These are phyloP conservation scores for Aspergillus sp. DNA, from an alignment of 2,329 filamentous ascomycete genomes.

Conservation along the genomic window DNA sequence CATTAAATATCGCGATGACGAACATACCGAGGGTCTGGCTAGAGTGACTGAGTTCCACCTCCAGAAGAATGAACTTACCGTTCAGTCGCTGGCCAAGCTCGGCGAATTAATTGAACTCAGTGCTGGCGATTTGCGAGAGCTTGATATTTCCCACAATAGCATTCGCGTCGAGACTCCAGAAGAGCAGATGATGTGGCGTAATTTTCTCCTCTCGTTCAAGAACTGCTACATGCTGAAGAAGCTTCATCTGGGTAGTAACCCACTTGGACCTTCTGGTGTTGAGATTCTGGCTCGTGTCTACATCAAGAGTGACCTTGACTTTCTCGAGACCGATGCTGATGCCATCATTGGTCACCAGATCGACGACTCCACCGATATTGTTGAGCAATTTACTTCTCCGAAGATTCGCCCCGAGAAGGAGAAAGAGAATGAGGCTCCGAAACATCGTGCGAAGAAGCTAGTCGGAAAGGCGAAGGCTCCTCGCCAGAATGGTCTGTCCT, in stretches of 20 bases:
- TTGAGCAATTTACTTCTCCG: constrained; percentile 8
- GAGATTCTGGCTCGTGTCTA: constrained; percentile 47
- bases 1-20: constrained; percentile 31
- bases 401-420: constrained; percentile 5
- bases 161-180: constrained; percentile 38
- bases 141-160: constrained; percentile 47
- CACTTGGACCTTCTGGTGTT: constrained; percentile 41
- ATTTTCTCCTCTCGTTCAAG: constrained; percentile 44
- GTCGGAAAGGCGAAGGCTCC: constrained; percentile 15
- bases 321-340: constrained; percentile 25
- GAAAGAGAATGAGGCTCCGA: constrained; percentile 16
- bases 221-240: constrained; percentile 43
- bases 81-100: constrained; percentile 39
- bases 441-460: constrained; percentile 13
- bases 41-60: constrained; percentile 47
- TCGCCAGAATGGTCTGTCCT: constrained; percentile 12
- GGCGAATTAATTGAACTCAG: constrained; percentile 41
- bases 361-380: background rate
- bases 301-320: constrained; percentile 34
- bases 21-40: constrained; percentile 29
- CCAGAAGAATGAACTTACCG: constrained; percentile 44
- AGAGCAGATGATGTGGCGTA: constrained; percentile 41
- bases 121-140: constrained; percentile 43
- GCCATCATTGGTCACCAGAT: constrained; percentile 11
- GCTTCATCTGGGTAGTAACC: constrained; percentile 47